These are phyloP conservation scores for Plasmodium sp. DNA, from an alignment of 169 alveolate species.

Conservation along the genomic window DNA sequence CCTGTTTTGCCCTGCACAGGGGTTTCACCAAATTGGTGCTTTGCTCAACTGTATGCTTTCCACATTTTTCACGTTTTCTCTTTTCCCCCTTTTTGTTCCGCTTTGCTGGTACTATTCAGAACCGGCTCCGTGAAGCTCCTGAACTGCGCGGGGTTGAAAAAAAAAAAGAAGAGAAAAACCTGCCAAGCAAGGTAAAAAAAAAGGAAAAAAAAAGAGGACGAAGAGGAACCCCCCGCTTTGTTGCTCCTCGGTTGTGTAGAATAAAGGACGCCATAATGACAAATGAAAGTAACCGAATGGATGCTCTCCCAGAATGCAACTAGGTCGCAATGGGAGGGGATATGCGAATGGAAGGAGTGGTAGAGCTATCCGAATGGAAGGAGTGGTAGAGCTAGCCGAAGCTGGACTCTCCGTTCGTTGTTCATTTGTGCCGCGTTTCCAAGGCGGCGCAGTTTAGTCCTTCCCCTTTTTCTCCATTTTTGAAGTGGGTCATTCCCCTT, in stretches of 20 bases:
- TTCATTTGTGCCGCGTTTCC: neutral
- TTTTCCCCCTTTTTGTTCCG: neutral
- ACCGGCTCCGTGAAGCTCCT: conserved; percentile 44
- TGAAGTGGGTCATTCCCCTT: neutral
- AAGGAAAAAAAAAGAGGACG: neutral
- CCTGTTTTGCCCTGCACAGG: neutral
- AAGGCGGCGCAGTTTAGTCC: neutral
- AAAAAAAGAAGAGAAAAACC: conserved; percentile 50
- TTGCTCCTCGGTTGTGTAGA: neutral
- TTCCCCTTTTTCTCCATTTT: neutral
- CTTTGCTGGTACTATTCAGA: conserved; percentile 19
- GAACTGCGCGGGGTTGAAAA: conserved; percentile 56
- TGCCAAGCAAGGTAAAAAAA: conserved; percentile 15
- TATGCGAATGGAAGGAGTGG: neutral
- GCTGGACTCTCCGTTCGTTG: neutral
- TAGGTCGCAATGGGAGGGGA: neutral
- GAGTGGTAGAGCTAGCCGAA: neutral
- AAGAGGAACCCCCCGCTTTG: neutral
- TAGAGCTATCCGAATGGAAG: neutral
- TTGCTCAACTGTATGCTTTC: neutral
- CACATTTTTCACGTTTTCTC: neutral
- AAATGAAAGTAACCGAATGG: neutral
- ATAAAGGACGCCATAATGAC: neutral
- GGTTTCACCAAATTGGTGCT: neutral
- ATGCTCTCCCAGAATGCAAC: neutral